phyloP scores from a whole-genome alignment of 2,329 filamentous ascomycete genomes.

The Alternaria gansuensis region DNA sequence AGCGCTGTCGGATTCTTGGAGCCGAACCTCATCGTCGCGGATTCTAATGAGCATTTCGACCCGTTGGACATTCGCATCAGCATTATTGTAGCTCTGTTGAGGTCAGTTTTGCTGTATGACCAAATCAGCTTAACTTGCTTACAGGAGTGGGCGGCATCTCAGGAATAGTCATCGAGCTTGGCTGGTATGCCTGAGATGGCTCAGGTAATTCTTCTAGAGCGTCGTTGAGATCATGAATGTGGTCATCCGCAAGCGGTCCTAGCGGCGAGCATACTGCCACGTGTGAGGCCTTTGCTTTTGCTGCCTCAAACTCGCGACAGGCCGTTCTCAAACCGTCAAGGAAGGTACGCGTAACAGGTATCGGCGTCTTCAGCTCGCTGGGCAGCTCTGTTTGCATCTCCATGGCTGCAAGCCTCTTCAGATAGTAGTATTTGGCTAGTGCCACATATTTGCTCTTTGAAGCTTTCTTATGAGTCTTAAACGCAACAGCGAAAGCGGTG shows the following conservation, averaged over 20 bases:
- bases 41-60: not conserved
- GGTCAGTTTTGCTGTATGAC: not conserved
- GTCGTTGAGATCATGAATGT: not conserved
- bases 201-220: not conserved
- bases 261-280: not conserved
- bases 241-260: not conserved
- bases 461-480: not conserved
- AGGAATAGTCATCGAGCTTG: not conserved
- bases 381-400: not conserved
- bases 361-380: not conserved
- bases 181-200: not conserved
- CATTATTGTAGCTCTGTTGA: not conserved
- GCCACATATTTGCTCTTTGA: slow-evolving; percentile 9
- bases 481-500: not conserved
- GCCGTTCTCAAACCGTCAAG: not conserved
- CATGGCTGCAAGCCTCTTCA: not conserved
- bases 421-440: slow-evolving; percentile 20
- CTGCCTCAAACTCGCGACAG: not conserved
- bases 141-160: not conserved
- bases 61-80: too few relatives aligned
- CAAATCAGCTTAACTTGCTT: not conserved
- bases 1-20: not conserved
- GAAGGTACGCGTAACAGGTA: not conserved
- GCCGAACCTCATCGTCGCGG: not conserved
- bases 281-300: not conserved